A percentile compares a stretch with the other conserved stretches of the same genome.
These are phyloP conservation scores for Saturnispora bothae DNA, from an alignment of 805 yeast species.

Conservation along the genomic window DNA sequence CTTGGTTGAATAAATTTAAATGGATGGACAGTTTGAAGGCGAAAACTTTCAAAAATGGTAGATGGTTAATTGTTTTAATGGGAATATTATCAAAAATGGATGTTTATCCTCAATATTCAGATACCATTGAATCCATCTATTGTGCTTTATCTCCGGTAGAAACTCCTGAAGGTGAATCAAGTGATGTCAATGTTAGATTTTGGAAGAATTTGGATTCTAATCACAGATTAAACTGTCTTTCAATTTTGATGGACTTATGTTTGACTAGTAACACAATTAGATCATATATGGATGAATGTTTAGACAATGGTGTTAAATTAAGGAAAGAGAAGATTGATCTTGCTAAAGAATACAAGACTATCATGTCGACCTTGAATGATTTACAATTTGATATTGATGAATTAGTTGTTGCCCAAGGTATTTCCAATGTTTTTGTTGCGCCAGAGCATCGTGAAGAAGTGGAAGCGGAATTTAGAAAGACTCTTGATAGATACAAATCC, in stretches of 20 bases:
- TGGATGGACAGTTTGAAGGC: conserved; percentile 76
- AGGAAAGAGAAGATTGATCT: conserved; percentile 60
- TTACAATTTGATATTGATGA: conserved; percentile 21
- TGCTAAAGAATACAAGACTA: conserved; percentile 45
- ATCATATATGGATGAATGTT: conserved; percentile 51
- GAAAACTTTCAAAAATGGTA: conserved; percentile 71
- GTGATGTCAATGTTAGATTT: conserved; percentile 2
- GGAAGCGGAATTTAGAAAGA: conserved; percentile 2
- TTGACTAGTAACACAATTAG: conserved; percentile 51
- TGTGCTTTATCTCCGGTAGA: conserved; percentile 47
- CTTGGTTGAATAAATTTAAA: conserved; percentile 40
- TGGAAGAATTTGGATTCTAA: conserved; percentile 5
- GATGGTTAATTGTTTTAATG: conserved; percentile 70
- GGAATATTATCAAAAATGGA: conserved; percentile 60
- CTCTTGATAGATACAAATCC: conserved; percentile 11
- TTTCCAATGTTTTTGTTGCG: conserved; percentile 6
- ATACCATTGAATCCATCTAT: conserved; percentile 40
- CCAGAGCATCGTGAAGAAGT: conserved; percentile 10
- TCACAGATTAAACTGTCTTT: conserved; percentile 25
- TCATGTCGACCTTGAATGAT: conserved; percentile 31
- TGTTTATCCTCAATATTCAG: conserved; percentile 43
- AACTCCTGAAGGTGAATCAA: conserved; percentile 15
- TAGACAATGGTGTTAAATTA: conserved; percentile 50
- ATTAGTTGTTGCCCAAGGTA: conserved; percentile 13
- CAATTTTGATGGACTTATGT: conserved; percentile 54